Evolutionary conservation across 2,329 filamentous ascomycete species (phyloP).

Genomic region (Ophiostoma pallidulum): DNA sequence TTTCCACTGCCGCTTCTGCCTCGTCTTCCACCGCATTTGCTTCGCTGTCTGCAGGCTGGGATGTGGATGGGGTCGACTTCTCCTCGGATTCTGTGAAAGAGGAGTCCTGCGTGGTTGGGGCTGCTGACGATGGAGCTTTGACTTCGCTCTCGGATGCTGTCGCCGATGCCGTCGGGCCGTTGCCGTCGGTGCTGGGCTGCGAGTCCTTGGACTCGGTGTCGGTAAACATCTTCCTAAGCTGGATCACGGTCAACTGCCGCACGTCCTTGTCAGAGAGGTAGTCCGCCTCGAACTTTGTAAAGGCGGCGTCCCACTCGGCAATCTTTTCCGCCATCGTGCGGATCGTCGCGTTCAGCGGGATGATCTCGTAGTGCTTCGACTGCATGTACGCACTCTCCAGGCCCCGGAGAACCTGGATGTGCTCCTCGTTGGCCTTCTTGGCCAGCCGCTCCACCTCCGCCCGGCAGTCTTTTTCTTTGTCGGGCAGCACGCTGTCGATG

Average conservation of each 20-base stretch:
- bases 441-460: conserved; percentile 69
- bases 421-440: conserved; percentile 76
- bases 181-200: conserved; percentile 31
- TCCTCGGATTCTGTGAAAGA: conserved; percentile 33
- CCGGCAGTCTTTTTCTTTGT: conserved; percentile 75
- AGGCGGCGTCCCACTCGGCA: conserved; percentile 84
- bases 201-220: conserved; percentile 79
- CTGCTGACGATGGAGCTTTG: background rate
- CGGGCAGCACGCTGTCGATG: conserved; percentile 79
- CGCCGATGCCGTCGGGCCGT: conserved; percentile 10
- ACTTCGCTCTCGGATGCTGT: background rate
- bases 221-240: conserved; percentile 89
- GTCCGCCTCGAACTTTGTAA: conserved; percentile 82
- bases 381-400: conserved; percentile 86
- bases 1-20: conserved; percentile 18
- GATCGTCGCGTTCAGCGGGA: conserved; percentile 82
- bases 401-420: conserved; percentile 60
- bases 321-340: conserved; percentile 88
- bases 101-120: conserved; percentile 6
- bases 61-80: conserved; percentile 33
- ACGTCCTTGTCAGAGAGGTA: conserved; percentile 98
- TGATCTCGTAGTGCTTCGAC: conserved; percentile 93
- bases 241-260: conserved; percentile 78
- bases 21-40: background rate
- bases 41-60: conserved; percentile 18